Evolutionary conservation across 129 eudicot genomes (phyloP), one percentile per base, ranked within the genome.

Genomic region (Centaurea solstitialis): DNA sequence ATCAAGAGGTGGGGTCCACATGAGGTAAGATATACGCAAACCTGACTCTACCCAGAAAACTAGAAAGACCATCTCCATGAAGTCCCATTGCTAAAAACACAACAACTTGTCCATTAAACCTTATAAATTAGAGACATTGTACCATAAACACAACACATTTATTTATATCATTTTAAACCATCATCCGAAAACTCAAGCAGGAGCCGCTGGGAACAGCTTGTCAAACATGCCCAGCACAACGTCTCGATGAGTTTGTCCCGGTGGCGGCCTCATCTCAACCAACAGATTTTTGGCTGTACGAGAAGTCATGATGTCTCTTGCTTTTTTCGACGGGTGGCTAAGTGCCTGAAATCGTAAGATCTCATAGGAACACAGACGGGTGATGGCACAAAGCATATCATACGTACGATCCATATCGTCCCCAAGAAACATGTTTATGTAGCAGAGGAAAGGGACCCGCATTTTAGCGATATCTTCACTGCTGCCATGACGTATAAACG

Each of bases 401-500:
- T 12, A 11, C 28, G 17, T 24, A 74, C 9, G 38, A 8, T 68
- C 53, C 38, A 26, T 61, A 4, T 41, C 18, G 57, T 39, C 15
- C 22, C 80, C 80, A 20, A 9, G 59, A 47, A 30, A 68, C 1
- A 26, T 18, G 75, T 18, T 4, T 50, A 67, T 24, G 24, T 81
- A 81, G 2, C 33, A 33, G 28, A 74, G 70, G 69, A 74, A 45
- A 1, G 15, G 21, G 28, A 0, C 4, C 1, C 37, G 15, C 76
- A 47, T 30, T 38, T 21, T 18, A n/a, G 28, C 15, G 0, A 80
- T 45, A 9, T 81, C 70, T 66, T 12, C 22, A 1, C 22, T 5
- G 41, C 30, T 30, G n/a, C 38, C 80, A 33, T 43, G 53, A 7
- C 68, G 59, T 24, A 81, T 81, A 68, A 74, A 81, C 21, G 74